These are phyloP conservation scores for Moesziomyces parantarcticus DNA, from an alignment of 1,284 basidiomycete species.

Conservation along the genomic window DNA sequence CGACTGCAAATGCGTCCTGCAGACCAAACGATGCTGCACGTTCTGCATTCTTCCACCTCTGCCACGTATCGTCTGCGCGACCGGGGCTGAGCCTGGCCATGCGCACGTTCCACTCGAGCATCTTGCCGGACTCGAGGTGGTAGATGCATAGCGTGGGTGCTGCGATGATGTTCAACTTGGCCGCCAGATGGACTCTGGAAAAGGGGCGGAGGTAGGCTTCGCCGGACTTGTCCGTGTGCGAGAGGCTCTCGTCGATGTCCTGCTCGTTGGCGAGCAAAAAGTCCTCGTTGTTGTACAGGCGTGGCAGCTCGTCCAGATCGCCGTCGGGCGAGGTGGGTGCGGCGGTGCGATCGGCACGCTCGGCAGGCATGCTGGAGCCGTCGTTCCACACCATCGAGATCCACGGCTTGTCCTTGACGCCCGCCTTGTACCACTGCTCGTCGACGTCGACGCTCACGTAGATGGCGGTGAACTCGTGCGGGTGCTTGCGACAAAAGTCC, in stretches of 20 bases:
- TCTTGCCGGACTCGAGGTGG: constrained; percentile 55
- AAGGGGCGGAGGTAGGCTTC: constrained; percentile 68
- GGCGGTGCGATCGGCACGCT: constrained; percentile 30
- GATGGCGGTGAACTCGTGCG: constrained; percentile 66
- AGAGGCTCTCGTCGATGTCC: constrained; percentile 67
- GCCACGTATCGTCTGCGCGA: constrained; percentile 55
- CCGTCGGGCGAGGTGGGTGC: constrained; percentile 13
- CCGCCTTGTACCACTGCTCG: constrained; percentile 63
- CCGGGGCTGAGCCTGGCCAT: constrained; percentile 37
- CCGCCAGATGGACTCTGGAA: constrained; percentile 68
- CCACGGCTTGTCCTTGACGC: constrained; percentile 65
- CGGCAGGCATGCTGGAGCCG: constrained; percentile 61
- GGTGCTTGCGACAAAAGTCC: constrained; percentile 58
- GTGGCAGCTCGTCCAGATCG: constrained; percentile 39
- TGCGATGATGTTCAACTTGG: constrained; percentile 67
- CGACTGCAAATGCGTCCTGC: constrained; percentile 36
- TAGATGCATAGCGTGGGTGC: constrained; percentile 68
- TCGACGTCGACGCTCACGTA: constrained; percentile 68
- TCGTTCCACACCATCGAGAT: constrained; percentile 69
- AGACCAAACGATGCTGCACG: constrained; percentile 47
- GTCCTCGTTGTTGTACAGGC: constrained; percentile 61
- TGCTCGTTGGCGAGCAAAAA: constrained; percentile 68
- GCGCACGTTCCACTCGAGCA: constrained; percentile 65
- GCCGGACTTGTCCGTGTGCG: constrained; percentile 56
- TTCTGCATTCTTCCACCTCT: constrained; percentile 63